Conservation (phyloP, 441 rosid species). For the Adansonia madagascariensis region DNA sequence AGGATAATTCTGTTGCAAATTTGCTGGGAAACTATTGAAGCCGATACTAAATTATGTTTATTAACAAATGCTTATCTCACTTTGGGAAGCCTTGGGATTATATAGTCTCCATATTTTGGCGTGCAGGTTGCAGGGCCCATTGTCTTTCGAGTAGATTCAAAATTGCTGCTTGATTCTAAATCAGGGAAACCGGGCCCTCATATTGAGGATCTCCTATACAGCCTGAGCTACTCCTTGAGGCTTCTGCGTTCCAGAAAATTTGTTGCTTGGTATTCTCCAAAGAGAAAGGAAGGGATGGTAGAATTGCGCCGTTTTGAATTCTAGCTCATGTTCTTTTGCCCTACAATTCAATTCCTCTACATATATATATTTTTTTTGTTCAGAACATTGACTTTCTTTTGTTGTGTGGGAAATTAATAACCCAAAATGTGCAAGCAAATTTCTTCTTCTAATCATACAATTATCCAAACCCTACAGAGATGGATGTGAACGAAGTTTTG, state of each 20-base stretch:
- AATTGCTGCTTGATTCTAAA: conserved; percentile 47
- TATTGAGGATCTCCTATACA: conserved; percentile 66
- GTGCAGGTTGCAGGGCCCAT: conserved; percentile 82
- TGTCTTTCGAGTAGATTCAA: conserved; percentile 63
- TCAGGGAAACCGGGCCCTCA: conserved; percentile 39
- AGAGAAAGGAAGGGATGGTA: conserved; percentile 85
- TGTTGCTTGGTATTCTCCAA: conserved; percentile 91
- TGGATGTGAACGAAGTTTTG: neutral
- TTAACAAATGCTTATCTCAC: neutral
- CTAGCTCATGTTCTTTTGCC: conserved; percentile 27
- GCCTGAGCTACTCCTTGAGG: conserved; percentile 70
- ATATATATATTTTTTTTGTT: neutral
- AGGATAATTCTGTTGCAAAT: neutral
- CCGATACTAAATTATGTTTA: neutral
- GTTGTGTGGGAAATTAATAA: neutral
- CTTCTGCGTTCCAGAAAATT: conserved; percentile 70
- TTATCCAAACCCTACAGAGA: too few relatives aligned
- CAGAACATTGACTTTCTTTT: neutral
- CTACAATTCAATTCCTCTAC: neutral
- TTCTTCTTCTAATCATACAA: neutral
- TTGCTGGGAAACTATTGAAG: neutral
- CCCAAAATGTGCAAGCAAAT: neutral
- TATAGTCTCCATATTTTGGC: neutral
- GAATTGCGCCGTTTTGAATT: conserved; percentile 78
- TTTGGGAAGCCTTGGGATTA: neutral